Base-by-base conservation (phyloP, 2,329 filamentous ascomycete genomes). In the Talaromyces albobiverticillius region DNA sequence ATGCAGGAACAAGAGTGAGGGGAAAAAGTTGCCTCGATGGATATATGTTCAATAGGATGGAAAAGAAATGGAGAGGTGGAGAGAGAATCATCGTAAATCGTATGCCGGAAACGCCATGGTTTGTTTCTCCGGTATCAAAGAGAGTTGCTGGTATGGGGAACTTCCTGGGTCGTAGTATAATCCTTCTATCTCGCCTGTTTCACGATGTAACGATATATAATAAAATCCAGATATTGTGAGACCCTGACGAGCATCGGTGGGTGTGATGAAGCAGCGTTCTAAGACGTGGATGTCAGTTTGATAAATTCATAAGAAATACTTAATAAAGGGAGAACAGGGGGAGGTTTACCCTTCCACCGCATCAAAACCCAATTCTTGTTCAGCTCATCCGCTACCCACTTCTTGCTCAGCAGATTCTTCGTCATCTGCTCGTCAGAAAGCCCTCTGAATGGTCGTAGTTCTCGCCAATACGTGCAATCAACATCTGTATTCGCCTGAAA, bases 191-290 rank as follows among this genome's bases (percentile, higher is more conserved):
- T 73, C 65, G 16, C 76, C 76, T 23, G 70, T 71, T 40, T 71
- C 69, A 31, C 76, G 73, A 55, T 72, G 67, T 32, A 79, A 61
- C 16, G 76, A 76, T 40, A 79, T 73, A 56, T 79, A 79, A 56
- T 79, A 79, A 60, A 79, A 79, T 1, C 76, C 76, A 31, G 73
- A 77, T 40, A 79, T 79, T 1, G 76, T 79, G 20, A 79, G 71
- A 14, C 75, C 74, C 64, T 71, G 75, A 52, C 69, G 72, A 40
- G 73, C 69, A 56, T 77, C 71, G 46, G 72, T 74, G 2, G 74
- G 74, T 1, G 73, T 75, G 57, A 79, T 73, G 62, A 79, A 79
- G 56, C 75, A 78, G 54, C 72, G 71, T 68, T 79, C 71, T 77
- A 55, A 51, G 10, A 18, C 43, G 18, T 38, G 26, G 26, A 29